Conservation (phyloP, 495 filamentous ascomycete species). For the Xanthoparmelia taractica region DNA sequence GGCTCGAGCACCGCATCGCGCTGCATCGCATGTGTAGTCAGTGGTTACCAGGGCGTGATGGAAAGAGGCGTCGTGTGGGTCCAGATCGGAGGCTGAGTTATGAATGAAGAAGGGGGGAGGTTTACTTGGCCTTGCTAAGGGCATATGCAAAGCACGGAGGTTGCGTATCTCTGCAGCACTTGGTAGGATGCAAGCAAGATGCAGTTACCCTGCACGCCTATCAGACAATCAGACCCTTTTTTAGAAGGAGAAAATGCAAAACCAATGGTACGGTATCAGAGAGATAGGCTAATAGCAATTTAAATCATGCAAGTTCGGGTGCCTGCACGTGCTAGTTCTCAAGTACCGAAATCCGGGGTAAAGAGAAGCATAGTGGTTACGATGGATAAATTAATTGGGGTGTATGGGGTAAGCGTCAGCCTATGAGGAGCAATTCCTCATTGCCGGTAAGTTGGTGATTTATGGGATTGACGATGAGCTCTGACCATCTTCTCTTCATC, state of each 20-base stretch:
- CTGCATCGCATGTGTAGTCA: not conserved
- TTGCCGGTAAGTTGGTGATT: not conserved
- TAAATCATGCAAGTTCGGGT: not conserved
- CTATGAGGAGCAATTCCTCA: constrained; percentile 1
- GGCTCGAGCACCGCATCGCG: not conserved
- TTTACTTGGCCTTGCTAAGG: not conserved
- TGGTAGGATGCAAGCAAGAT: not conserved
- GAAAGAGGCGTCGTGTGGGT: not conserved
- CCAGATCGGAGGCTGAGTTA: not conserved
- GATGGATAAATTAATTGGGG: not conserved
- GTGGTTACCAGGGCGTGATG: not conserved
- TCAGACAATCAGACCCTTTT: not conserved
- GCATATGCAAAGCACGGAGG: not conserved
- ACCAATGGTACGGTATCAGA: not conserved
- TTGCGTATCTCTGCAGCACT: not conserved
- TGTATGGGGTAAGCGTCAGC: constrained; percentile 8
- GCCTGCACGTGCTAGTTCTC: constrained; percentile 8
- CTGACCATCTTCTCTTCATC: not conserved
- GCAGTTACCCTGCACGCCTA: not conserved
- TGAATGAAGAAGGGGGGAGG: not conserved
- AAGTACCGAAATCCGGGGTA: constrained; percentile 17
- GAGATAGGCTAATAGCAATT: not conserved
- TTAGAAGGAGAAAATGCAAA: not conserved
- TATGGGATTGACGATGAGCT: not conserved
- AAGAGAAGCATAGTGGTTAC: too few relatives aligned